Conservation (phyloP, 305 asterid species). For the Fraxinus paxiana region DNA sequence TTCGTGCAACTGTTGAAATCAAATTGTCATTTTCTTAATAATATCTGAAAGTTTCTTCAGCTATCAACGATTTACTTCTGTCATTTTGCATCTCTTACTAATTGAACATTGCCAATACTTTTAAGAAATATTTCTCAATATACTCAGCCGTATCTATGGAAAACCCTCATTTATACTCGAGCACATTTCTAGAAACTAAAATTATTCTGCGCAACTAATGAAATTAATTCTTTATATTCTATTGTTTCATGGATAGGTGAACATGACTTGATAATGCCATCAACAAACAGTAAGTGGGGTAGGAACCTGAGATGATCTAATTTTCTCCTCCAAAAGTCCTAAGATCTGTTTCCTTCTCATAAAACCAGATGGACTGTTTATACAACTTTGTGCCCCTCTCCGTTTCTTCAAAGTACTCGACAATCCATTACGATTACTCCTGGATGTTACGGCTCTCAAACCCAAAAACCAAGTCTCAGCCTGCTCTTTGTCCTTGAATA, state of each 20-base stretch:
- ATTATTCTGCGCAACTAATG: neutral
- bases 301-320: slow-evolving; percentile 34
- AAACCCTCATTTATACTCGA: neutral
- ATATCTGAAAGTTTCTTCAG: neutral
- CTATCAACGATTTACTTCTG: neutral
- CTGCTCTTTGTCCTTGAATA: slow-evolving; percentile 44
- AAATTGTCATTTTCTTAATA: neutral
- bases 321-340: slow-evolving; percentile 29
- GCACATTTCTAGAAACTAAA: neutral
- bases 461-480: slow-evolving; percentile 45
- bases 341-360: slow-evolving; percentile 44
- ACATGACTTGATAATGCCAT: neutral
- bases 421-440: slow-evolving; percentile 26
- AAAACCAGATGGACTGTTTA: slow-evolving; percentile 46
- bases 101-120: neutral
- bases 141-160: neutral
- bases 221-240: neutral
- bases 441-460: slow-evolving; percentile 33
- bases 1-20: neutral
- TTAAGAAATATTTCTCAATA: neutral
- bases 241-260: neutral
- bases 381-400: slow-evolving; percentile 46
- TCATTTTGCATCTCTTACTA: neutral
- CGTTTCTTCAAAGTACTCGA: slow-evolving; percentile 26
- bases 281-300: neutral